These are phyloP conservation scores for Verticillium nubilum DNA, from an alignment of 2,329 filamentous ascomycete species.

Conservation along the genomic window DNA sequence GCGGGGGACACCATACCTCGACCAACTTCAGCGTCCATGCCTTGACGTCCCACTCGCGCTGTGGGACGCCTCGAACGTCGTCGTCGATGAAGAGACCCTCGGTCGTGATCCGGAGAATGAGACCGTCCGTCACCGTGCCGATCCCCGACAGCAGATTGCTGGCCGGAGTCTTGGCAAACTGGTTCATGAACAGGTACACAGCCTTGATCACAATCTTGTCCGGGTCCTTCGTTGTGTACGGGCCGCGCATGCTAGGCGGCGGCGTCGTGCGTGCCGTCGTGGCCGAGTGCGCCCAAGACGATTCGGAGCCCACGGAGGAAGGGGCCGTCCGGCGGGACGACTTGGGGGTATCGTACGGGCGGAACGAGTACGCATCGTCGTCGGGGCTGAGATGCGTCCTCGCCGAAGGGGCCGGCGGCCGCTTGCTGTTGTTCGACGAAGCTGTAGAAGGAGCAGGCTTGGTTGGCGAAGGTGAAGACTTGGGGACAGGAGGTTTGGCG, in stretches of 20 bases:
- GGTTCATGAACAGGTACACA: constrained; percentile 88
- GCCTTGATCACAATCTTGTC: constrained; percentile 94
- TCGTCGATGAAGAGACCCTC: constrained; percentile 97
- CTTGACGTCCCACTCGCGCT: constrained; percentile 98
- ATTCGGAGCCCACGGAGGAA: constrained; percentile 68
- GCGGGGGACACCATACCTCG: constrained; percentile 77
- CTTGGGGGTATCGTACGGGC: constrained; percentile 69
- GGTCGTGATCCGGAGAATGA: constrained; percentile 86
- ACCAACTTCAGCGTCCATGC: constrained; percentile 93
- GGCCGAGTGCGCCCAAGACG: constrained; percentile 79
- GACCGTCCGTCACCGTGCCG: constrained; percentile 81
- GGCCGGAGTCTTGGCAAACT: constrained; percentile 82
- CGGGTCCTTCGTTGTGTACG: constrained; percentile 84
- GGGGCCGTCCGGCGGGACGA: constrained; percentile 53
- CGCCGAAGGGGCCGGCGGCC: constrained; percentile 43
- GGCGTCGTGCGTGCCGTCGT: constrained; percentile 81
- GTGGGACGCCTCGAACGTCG: constrained; percentile 83
- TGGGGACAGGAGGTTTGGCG: constrained; percentile 42
- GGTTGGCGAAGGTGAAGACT: constrained; percentile 17
- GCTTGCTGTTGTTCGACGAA: constrained; percentile 21
- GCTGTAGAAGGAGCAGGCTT: constrained; percentile 17
- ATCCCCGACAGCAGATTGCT: constrained; percentile 83
- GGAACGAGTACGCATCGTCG: constrained; percentile 65
- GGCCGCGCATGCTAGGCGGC: constrained; percentile 68
- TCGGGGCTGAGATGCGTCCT: constrained; percentile 56